Evolutionary conservation across 345 rosid species (phyloP).

Genomic region (Turnera subulata): DNA sequence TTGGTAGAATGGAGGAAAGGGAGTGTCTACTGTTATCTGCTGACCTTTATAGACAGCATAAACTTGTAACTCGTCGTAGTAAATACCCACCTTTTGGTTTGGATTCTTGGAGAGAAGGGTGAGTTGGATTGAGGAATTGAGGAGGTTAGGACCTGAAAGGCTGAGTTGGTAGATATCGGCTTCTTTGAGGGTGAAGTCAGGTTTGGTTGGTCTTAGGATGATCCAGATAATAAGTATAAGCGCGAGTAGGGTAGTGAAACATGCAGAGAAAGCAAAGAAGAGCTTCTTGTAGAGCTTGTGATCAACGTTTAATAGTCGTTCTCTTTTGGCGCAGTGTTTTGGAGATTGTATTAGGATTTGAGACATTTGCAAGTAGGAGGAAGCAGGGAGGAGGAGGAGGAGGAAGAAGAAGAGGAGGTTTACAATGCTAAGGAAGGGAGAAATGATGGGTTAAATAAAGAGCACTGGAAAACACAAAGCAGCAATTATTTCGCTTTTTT

Average conservation of each 20-base stretch:
- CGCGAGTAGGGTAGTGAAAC: conserved; percentile 45
- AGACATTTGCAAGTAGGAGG: conserved; percentile 59
- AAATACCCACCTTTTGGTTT: conserved; percentile 66
- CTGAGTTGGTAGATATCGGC: conserved; percentile 56
- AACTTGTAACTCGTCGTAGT: conserved; percentile 64
- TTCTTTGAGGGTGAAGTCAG: conserved; percentile 62
- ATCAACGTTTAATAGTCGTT: conserved; percentile 31
- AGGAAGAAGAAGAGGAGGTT: background rate
- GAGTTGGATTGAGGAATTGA: conserved; percentile 78
- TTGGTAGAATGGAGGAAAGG: conserved; percentile 75
- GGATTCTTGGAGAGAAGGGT: conserved; percentile 61
- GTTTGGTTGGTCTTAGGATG: conserved; percentile 71
- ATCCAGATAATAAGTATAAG: conserved; percentile 62
- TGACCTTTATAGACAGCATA: conserved; percentile 72
- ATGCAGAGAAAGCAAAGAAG: conserved; percentile 41
- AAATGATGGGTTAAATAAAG: conserved; percentile 22
- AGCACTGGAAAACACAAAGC: conserved; percentile 11
- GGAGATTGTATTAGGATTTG: conserved; percentile 51
- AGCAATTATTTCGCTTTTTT: conserved; percentile 21
- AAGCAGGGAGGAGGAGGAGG: conserved; percentile 7
- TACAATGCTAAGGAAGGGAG: conserved; percentile 14
- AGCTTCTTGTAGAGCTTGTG: conserved; percentile 56
- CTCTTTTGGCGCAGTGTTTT: conserved; percentile 63
- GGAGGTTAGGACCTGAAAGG: conserved; percentile 62
- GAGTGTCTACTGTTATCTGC: conserved; percentile 57